Conservation (phyloP, 192 early-diverging fungal species). For the Coemansia sp. region DNA sequence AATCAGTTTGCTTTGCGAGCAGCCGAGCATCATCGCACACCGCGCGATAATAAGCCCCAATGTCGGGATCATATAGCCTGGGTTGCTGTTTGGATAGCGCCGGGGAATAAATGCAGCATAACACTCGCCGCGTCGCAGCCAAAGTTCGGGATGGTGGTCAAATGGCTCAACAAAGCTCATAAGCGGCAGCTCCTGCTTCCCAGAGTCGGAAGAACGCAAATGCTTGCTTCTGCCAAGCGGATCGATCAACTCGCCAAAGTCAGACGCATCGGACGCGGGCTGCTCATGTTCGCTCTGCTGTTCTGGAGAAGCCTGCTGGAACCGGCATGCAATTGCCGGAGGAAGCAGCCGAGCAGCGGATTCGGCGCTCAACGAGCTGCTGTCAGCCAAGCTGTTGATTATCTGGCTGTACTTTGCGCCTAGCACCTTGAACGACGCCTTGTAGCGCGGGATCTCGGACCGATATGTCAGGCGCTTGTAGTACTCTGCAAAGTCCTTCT, state of each 20-base stretch:
- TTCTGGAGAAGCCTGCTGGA: neutral
- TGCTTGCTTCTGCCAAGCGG: neutral
- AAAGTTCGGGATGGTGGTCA: conserved; percentile 26
- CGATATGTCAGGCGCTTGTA: conserved; percentile 20
- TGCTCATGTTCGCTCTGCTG: neutral
- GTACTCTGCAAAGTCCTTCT: conserved; percentile 20
- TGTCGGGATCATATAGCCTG: conserved; percentile 35
- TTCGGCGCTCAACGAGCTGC: neutral
- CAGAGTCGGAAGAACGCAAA: neutral
- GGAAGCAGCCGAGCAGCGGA: neutral
- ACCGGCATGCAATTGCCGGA: neutral
- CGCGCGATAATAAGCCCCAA: conserved; percentile 40
- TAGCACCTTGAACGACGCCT: conserved; percentile 11
- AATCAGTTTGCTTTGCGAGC: conserved; percentile 11
- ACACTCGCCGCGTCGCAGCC: conserved; percentile 28
- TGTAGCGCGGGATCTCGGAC: neutral
- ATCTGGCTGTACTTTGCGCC: conserved; percentile 18
- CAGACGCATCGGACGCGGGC: neutral
- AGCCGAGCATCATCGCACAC: conserved; percentile 37
- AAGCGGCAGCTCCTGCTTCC: conserved; percentile 4
- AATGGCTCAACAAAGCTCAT: conserved; percentile 22
- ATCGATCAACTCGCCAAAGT: neutral
- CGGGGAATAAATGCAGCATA: neutral
- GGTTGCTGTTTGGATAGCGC: neutral
- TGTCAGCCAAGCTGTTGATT: conserved; percentile 11